These are phyloP conservation scores for Rosa multiflora DNA, from an alignment of 306 rosid species.

Conservation along the genomic window DNA sequence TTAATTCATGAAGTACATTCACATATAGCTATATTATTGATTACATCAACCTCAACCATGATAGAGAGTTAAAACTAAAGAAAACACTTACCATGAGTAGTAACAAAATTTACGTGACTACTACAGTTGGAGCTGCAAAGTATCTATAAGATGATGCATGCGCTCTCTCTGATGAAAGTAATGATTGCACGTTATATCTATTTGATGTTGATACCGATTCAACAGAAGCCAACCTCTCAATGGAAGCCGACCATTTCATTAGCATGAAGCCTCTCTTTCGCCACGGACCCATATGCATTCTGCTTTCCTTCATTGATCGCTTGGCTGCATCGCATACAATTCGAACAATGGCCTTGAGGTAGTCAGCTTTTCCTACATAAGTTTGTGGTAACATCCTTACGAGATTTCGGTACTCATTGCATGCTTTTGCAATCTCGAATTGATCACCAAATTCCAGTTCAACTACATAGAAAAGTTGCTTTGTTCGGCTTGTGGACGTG, in stretches of 20 bases:
- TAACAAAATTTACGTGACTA: neutral
- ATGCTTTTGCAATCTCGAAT: slow-evolving; percentile 35
- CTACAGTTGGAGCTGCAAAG: neutral
- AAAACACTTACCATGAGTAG: neutral
- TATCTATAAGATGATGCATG: neutral
- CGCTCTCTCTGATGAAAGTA: neutral
- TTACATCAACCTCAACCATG: neutral
- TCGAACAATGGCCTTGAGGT: slow-evolving; percentile 39
- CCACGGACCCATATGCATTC: slow-evolving; percentile 68
- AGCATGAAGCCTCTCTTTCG: slow-evolving; percentile 48
- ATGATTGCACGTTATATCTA: neutral
- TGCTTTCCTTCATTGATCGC: slow-evolving; percentile 65
- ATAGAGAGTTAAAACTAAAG: neutral
- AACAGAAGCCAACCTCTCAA: neutral
- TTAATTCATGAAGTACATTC: no score
- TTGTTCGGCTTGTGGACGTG: slow-evolving; percentile 2
- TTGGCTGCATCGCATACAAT: slow-evolving; percentile 57
- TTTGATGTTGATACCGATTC: neutral
- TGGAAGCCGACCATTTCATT: slow-evolving; percentile 64
- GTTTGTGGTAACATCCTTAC: slow-evolving; percentile 16
- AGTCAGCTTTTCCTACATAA: slow-evolving; percentile 40
- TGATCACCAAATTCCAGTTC: slow-evolving; percentile 36
- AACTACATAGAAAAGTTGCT: slow-evolving; percentile 16
- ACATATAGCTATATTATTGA: no score
- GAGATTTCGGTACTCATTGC: slow-evolving; percentile 26